Percentiles rank a stretch among this genome's conserved stretches.
phyloP scores from a whole-genome alignment of 495 filamentous ascomycete genomes.

The Elasticomyces elasticus region DNA sequence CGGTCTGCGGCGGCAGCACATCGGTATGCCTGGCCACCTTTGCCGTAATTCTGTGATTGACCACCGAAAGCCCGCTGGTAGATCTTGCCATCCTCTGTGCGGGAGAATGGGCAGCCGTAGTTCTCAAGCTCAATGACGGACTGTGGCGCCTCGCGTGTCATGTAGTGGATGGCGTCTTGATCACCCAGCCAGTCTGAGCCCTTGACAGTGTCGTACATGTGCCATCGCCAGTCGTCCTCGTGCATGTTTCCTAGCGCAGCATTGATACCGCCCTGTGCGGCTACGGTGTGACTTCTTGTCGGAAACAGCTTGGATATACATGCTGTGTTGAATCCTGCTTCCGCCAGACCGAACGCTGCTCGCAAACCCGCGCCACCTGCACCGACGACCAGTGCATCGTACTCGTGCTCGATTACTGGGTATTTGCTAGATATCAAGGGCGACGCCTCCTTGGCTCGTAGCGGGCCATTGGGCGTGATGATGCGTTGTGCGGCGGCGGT shows the following conservation, averaged over 20 bases:
- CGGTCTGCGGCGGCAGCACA: slow-evolving; percentile 92
- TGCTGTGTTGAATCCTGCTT: slow-evolving; percentile 96
- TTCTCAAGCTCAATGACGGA: slow-evolving; percentile 93
- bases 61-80: slow-evolving; percentile 99
- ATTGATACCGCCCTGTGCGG: slow-evolving; percentile 90
- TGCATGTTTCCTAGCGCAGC: slow-evolving; percentile 94
- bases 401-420: slow-evolving; percentile 28
- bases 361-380: slow-evolving; percentile 91
- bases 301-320: slow-evolving; percentile 99
- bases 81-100: slow-evolving; percentile 93
- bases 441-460: slow-evolving; percentile 86
- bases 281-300: slow-evolving; percentile 90
- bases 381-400: slow-evolving; percentile 79
- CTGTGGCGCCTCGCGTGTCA: slow-evolving; percentile 88
- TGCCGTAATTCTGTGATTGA: slow-evolving; percentile 86
- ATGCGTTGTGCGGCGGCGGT: slow-evolving; percentile 72
- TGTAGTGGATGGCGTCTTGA: slow-evolving; percentile 99
- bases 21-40: slow-evolving; percentile 94
- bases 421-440: slow-evolving; percentile 57
- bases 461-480: slow-evolving; percentile 61
- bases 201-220: slow-evolving; percentile 99
- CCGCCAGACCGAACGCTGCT: slow-evolving; percentile 91
- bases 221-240: slow-evolving; percentile 96
- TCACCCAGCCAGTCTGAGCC: slow-evolving; percentile 98
- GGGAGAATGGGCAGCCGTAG: slow-evolving; percentile 95